Base-by-base conservation (phyloP, 2,329 filamentous ascomycete genomes). In the Beauveria sp. region DNA sequence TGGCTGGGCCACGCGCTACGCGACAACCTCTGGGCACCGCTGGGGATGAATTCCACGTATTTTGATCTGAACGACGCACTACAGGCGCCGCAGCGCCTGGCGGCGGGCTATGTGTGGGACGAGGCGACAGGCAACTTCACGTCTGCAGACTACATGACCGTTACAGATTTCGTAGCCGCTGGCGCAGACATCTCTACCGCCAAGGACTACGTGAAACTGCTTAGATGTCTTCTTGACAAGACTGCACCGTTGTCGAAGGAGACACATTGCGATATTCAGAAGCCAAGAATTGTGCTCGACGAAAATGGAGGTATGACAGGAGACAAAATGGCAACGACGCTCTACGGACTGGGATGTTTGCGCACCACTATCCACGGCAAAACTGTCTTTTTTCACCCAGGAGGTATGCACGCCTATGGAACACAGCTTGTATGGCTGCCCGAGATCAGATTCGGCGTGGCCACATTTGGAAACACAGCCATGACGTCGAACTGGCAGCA, bases 201-300 rank as follows among this genome's bases (percentile, higher is more conserved):
- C 1, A 57, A 72, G 8, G 81, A 84, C 69, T 84, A 81, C 66
- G 67, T 74, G 2, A 77, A 76, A 65, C 86, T 82, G 82, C 64
- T 83, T 3, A 70, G 72, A 28, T 79, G 77, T 22, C 70, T 84
- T 26, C 69, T 85, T 26, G 66, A 73, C 12, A 44, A 67, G 52
- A 46, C 62, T 0, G 55, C 47, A 4, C 69, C 69, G 8, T 65
- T 73, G 12, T 69, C 69, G 2, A 41, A 63, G 7, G 63, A 41
- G 0, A 66, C 65, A 2, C 71, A 72, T 55, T 20, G 59, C 2
- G 70, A 73, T 22, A 53, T 61, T 16, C 57, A 54, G 16, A 62
- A 20, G 51, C 9, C 55, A 24, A 55, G 61, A 7, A 62, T 55
- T 51, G 43, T 61, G n/a, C 50, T 18, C 5, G 2, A 14, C 18